phyloP scores from a whole-genome alignment of 352 stramenopile species.

The Thraustochytrium sp. region DNA sequence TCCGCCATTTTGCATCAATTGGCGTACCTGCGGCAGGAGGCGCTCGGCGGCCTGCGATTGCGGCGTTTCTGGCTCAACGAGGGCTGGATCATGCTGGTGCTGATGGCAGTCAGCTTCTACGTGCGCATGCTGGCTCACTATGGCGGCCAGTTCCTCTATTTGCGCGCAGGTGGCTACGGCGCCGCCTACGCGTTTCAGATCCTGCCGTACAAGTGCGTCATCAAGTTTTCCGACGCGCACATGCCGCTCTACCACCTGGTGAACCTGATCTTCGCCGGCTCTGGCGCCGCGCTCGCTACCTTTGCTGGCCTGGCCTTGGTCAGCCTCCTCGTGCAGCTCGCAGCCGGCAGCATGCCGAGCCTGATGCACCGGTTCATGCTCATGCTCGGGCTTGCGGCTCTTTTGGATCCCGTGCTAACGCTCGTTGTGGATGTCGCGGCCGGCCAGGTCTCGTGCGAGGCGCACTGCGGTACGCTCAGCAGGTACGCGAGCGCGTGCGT shows the following conservation, averaged over 20 bases:
- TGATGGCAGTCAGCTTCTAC: background rate
- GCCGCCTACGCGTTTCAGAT: background rate
- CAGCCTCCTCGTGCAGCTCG: background rate
- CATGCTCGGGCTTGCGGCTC: background rate
- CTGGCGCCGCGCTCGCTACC: background rate
- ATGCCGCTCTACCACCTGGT: background rate
- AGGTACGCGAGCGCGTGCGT: background rate
- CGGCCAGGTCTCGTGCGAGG: background rate
- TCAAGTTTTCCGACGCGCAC: background rate
- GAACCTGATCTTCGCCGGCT: background rate
- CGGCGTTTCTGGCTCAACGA: background rate
- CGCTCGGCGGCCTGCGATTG: background rate
- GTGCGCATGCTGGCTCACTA: constrained; percentile 21
- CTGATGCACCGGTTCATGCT: background rate
- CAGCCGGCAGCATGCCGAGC: background rate
- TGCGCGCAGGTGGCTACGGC: background rate
- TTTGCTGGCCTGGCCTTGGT: background rate
- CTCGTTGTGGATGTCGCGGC: background rate
- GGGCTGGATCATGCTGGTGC: constrained; percentile 3
- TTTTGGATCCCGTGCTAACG: background rate
- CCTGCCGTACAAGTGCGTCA: constrained; percentile 10
- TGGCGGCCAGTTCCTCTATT: background rate
- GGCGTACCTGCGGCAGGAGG: background rate
- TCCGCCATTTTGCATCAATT: background rate
- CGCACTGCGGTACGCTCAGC: background rate